phyloP scores from a whole-genome alignment of 805 yeast genomes.

The Candida boleticola region DNA sequence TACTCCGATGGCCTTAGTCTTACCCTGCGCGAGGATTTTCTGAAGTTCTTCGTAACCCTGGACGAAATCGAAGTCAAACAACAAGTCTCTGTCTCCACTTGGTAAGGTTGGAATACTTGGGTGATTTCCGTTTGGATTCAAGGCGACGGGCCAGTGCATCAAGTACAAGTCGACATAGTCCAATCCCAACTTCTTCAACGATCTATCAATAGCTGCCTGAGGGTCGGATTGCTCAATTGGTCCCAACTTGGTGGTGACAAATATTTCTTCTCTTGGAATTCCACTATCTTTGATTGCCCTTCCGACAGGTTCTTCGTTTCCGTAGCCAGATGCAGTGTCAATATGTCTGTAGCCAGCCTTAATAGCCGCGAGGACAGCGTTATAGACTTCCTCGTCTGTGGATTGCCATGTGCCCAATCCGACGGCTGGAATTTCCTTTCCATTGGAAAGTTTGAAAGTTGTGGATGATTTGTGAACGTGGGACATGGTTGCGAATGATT shows the following conservation, averaged over 20 bases:
- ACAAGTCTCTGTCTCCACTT: background rate
- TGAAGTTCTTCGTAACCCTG: constrained; percentile 8
- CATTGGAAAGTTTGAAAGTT: constrained; percentile 51
- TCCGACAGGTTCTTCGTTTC: constrained; percentile 47
- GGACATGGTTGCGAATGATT: too few relatives aligned
- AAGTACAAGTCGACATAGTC: constrained; percentile 9
- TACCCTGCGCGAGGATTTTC: constrained; percentile 10
- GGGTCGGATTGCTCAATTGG: background rate
- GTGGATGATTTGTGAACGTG: too few relatives aligned
- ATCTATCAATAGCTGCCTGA: background rate
- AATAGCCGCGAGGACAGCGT: constrained; percentile 49
- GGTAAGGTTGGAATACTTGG: background rate
- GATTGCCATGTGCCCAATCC: constrained; percentile 53
- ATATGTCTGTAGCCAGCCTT: constrained; percentile 63
- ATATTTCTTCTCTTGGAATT: background rate
- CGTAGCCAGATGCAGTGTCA: constrained; percentile 63
- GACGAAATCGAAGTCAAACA: background rate
- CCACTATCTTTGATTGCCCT: background rate
- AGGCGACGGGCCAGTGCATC: constrained; percentile 13
- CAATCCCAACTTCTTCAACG: background rate
- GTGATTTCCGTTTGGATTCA: constrained; percentile 7
- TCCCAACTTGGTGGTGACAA: background rate
- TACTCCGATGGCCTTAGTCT: constrained; percentile 11
- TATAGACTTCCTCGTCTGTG: constrained; percentile 30
- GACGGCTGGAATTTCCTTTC: constrained; percentile 49